Evolutionary conservation across 2,329 filamentous ascomycete species (phyloP), one percentile per base, ranked within the genome.

Genomic region (Alternaria burnsii): DNA sequence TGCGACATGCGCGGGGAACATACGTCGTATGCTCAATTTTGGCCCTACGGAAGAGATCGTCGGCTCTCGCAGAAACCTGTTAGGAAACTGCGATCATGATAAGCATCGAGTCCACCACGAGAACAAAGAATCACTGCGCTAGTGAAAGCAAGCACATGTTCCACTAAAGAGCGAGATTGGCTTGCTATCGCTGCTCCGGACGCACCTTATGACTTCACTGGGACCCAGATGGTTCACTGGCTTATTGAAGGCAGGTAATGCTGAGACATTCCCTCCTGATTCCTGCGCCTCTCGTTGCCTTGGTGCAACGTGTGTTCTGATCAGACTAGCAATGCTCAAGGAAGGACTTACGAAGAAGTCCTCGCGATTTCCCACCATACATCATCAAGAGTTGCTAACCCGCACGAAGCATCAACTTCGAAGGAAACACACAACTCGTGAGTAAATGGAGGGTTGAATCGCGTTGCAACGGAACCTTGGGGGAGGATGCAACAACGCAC

Each of bases 201-300:
- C 26, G 34, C 30, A 38, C 42, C 41, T 50, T 44, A 36, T 56
- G 43, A 32, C 47, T 26, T 50, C 38, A 62, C 36, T 51, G 36
- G 52, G 24, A 62, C 42, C 42, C 52, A 48, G 52, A 43, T 53
- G 36, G 36, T 14, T 47, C 24, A 24, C 26, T 16, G 28, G 40
- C 16, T 22, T 38, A 34, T 47, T 32, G 22, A 46, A 24, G 36
- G 48, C 46, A 56, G 36, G 32, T 18, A 42, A 44, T 50, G 36
- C 46, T 50, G 52, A 52, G 48, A 53, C 34, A 52, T 42, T 18
- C 46, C 40, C 47, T 46, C 34, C 30, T 41, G 22, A 51, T 46
- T 36, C 36, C 30, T 34, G 24, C 22, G 26, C 47, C 52, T 42
- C 32, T 24, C 26, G 57, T 34, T 44, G 38, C 34, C 52, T 34